Base-by-base conservation (phyloP, 306 rosid species). In the Dalbergia oliveri region DNA sequence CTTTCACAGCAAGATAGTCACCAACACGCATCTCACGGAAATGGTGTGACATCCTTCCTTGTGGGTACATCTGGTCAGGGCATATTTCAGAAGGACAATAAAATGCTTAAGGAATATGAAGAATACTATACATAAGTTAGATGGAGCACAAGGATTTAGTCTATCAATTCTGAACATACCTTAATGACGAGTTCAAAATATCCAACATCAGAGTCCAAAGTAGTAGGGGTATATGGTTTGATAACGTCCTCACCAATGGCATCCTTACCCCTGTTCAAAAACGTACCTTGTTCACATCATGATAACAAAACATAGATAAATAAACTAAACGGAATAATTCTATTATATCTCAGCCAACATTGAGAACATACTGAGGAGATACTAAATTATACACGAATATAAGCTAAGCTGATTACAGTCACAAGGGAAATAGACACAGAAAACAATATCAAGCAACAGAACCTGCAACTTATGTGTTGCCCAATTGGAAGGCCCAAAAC, bases 11-110 rank as follows among this genome's bases (percentile, higher is more conserved):
- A 79, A 96, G 97, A 70, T 61, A 75, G 84, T 93, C 97, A 72
- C 99, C 99, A 57, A 87, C 97, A 43, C 88, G 90, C 98, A 96
- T 68, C 88, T 96, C 97, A 39, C 97, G 96, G 84, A 96, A 96
- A 85, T 96, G 99, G 72, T 96, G 97, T n/a, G 99, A 96, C 99
- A 96, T 96, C 87, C 98, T 93, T 89, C 99, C 99, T 96, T 93
- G 98, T 15, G 99, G 99, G 87, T 96, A 96, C 99, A 96, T 96
- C 99, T 96, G 72, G 53, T 58, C 68, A 68, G 66, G 60, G 6
- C 69, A 83, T 72, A 53, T 41, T 8, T 23, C 45, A 78, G 63
- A 63, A 18, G 66, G 43, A 33, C 63, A 45, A 57, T 57, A 81
- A 68, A 33, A 69, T 31, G 33, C 18, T 63, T 56, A 73, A 33